Percentiles rank a stretch among this genome's conserved stretches.
These are phyloP conservation scores for Penicillium sp. DNA, from an alignment of 2,329 filamentous ascomycete species.

Conservation along the genomic window DNA sequence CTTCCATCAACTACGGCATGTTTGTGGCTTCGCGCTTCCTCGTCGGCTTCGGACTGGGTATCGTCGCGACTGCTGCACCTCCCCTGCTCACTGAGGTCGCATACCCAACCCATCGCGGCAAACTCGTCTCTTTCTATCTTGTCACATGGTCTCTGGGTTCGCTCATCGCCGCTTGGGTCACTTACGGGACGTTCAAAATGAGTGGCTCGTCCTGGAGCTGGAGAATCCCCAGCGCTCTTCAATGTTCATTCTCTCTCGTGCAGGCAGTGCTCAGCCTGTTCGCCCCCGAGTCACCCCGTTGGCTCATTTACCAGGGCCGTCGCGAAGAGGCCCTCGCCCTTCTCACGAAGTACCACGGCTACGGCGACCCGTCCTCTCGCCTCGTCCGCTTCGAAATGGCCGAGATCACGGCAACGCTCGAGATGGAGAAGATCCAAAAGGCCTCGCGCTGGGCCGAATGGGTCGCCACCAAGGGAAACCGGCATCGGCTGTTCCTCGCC, in stretches of 20 bases:
- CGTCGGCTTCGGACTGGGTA: constrained; percentile 28
- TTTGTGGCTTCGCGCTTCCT: constrained; percentile 32
- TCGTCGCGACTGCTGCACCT: constrained; percentile 28
- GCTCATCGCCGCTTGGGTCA: constrained; percentile 35
- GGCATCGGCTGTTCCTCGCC: constrained; percentile 21
- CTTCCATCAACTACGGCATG: constrained; percentile 28
- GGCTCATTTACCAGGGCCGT: constrained; percentile 17
- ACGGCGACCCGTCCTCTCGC: constrained; percentile 18
- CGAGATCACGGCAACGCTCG: constrained; percentile 30
- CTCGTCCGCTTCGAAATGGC: constrained; percentile 33
- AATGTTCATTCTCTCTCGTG: constrained; percentile 5
- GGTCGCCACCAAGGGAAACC: constrained; percentile 18
- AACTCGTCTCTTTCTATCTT: constrained; percentile 28
- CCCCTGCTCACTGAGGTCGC: constrained; percentile 32
- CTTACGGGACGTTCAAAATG: constrained; percentile 16
- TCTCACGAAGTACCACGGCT: constrained; percentile 12
- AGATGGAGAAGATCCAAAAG: constrained; percentile 27
- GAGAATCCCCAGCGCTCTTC: constrained; percentile 12
- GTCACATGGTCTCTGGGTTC: constrained; percentile 29
- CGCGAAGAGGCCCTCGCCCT: constrained; percentile 8
- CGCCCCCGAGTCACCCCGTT: constrained; percentile 13
- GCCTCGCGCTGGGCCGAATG: constrained; percentile 20
- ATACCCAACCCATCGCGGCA: constrained; percentile 30
- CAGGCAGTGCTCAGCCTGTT: constrained; percentile 8
- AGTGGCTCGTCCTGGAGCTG: constrained; percentile 13